Evolutionary conservation across 2,329 filamentous ascomycete genomes (phyloP).

Genomic region (Stemphylium beticola): DNA sequence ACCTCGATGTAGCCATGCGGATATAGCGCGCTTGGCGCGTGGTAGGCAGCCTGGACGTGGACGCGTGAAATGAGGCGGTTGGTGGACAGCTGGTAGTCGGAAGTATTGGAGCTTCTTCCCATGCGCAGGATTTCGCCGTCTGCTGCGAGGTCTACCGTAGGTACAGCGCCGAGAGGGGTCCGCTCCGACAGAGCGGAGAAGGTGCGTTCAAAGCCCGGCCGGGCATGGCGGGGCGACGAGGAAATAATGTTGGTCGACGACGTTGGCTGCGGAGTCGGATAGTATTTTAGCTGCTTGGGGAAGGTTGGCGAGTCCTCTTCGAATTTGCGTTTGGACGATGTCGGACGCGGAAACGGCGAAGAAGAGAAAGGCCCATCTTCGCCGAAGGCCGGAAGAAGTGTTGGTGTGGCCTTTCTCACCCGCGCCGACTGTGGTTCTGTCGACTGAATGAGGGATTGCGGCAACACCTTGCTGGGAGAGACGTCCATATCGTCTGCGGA

Average conservation of each 20-base stretch:
- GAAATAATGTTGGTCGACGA: conserved; percentile 92
- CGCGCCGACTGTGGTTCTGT: conserved; percentile 34
- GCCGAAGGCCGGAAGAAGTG: conserved; percentile 74
- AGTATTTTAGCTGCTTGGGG: conserved; percentile 66
- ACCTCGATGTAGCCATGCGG: conserved; percentile 83
- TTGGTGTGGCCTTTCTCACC: conserved; percentile 63
- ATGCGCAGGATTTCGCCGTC: conserved; percentile 84
- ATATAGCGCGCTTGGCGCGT: conserved; percentile 70
- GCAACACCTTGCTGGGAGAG: conserved; percentile 33
- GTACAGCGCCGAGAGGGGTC: conserved; percentile 80
- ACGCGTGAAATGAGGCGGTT: conserved; percentile 93
- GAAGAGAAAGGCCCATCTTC: conserved; percentile 73
- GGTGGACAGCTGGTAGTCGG: conserved; percentile 90
- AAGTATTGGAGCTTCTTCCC: conserved; percentile 93
- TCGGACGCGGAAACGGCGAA: conserved; percentile 70
- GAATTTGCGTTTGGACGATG: conserved; percentile 70
- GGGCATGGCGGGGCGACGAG: conserved; percentile 64
- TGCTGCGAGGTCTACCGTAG: conserved; percentile 78
- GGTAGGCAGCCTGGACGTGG: conserved; percentile 86
- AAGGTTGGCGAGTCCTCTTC: conserved; percentile 56
- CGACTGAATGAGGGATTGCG: conserved; percentile 37
- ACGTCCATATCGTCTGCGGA: conserved; percentile 41
- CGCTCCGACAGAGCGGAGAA: conserved; percentile 72
- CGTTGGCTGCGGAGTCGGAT: conserved; percentile 92
- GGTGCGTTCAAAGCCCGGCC: conserved; percentile 64